Conservation (phyloP, 805 yeast genomes). For the Candida namnaoensis region DNA sequence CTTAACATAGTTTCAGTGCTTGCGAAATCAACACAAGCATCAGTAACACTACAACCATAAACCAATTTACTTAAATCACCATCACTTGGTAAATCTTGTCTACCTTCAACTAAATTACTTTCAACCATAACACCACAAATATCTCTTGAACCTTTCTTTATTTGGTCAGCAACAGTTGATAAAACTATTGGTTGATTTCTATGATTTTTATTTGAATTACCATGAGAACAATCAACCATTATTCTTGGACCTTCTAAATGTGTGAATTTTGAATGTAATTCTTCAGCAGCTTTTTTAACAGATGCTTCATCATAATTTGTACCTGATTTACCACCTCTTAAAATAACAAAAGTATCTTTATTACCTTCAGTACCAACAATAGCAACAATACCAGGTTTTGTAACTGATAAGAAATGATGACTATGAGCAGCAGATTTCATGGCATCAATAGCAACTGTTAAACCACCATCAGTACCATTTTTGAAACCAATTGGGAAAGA, state of each 20-base stretch:
- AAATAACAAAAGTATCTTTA: constrained; percentile 84
- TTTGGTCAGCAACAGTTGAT: constrained; percentile 70
- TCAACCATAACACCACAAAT: constrained; percentile 96
- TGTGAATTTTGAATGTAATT: constrained; percentile 27
- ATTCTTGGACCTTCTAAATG: constrained; percentile 32
- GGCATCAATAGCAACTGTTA: constrained; percentile 91
- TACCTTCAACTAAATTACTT: constrained; percentile 85
- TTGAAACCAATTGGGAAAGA: constrained; percentile 99
- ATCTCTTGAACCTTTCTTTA: constrained; percentile 67
- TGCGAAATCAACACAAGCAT: constrained; percentile 92
- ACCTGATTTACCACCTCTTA: constrained; percentile 93
- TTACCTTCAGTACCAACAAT: constrained; percentile 95
- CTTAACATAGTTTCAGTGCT: constrained; percentile 67
- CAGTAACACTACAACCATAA: constrained; percentile 96
- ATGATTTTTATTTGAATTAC: constrained; percentile 91
- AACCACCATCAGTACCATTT: constrained; percentile 95
- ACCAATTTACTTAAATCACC: constrained; percentile 13
- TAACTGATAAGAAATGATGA: constrained; percentile 95
- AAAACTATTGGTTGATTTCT: constrained; percentile 94
- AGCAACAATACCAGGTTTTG: constrained; percentile 95
- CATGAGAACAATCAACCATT: constrained; percentile 98
- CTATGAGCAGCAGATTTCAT: constrained; percentile 84
- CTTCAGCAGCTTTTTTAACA: constrained; percentile 66
- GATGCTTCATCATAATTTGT: constrained; percentile 83
- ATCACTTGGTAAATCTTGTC: constrained; percentile 47